Conservation (phyloP, 2,329 filamentous ascomycete species). For the Arthrinium phaeospermum region DNA sequence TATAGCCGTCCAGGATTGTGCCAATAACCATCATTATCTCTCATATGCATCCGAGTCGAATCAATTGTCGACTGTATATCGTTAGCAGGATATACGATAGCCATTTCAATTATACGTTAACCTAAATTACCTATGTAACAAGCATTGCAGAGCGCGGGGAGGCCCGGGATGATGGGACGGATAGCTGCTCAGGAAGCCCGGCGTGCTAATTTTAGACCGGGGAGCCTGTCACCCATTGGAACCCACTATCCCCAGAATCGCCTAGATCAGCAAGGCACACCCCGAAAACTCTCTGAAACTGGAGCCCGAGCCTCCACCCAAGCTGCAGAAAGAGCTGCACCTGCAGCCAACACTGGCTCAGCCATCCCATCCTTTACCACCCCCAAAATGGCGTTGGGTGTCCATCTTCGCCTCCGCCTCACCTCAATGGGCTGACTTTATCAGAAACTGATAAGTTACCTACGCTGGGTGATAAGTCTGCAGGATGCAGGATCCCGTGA, state of each 20-base stretch:
- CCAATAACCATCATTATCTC: not conserved
- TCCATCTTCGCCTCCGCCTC: not conserved
- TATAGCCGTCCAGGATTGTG: not conserved
- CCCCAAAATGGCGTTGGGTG: not conserved
- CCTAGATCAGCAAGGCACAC: not conserved
- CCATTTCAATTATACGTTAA: not conserved
- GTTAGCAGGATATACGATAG: not conserved
- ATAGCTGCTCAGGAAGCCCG: not conserved
- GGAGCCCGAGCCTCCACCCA: not conserved
- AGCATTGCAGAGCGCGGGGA: not conserved
- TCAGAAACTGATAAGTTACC: not conserved
- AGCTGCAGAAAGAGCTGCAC: not conserved
- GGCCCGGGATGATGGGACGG: not conserved
- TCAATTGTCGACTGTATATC: not conserved
- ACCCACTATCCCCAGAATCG: not conserved
- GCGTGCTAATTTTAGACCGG: not conserved
- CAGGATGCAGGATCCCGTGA: not conserved
- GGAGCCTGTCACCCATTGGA: not conserved
- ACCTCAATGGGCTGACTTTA: not conserved
- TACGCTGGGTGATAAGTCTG: not conserved
- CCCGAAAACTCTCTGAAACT: not conserved
- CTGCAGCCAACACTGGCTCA: constrained; percentile 4
- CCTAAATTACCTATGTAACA: not conserved
- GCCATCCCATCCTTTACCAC: not conserved
- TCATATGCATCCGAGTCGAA: not conserved